Evolutionary conservation across 148 eudicot species (phyloP).

Genomic region (Silene latifolia): DNA sequence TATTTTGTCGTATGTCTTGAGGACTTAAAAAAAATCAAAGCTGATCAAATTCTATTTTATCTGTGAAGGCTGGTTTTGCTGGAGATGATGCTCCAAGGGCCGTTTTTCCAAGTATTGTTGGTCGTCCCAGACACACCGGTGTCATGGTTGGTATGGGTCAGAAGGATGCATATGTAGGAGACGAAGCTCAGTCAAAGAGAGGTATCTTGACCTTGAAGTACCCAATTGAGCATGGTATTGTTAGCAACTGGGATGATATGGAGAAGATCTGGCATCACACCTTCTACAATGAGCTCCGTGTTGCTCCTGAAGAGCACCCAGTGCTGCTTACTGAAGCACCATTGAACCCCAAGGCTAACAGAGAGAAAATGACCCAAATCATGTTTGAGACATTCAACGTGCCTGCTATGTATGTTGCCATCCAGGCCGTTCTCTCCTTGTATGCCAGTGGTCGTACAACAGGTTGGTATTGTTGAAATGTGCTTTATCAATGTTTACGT

Average conservation of each 20-base stretch:
- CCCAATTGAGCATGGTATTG: constrained; percentile 49
- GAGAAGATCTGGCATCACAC: constrained; percentile 56
- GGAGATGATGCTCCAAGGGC: constrained; percentile 37
- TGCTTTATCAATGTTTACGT: too few relatives aligned
- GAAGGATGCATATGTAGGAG: constrained; percentile 37
- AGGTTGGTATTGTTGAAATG: constrained; percentile 20
- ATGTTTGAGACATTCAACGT: constrained; percentile 63
- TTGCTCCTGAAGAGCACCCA: constrained; percentile 47
- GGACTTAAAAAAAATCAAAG: background rate
- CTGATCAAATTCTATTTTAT: background rate
- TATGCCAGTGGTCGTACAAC: constrained; percentile 67
- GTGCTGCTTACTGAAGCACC: constrained; percentile 46
- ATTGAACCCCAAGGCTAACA: constrained; percentile 32
- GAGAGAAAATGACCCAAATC: constrained; percentile 58
- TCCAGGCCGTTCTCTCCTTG: constrained; percentile 56
- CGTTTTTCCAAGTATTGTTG: constrained; percentile 35
- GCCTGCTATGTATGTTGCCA: constrained; percentile 61
- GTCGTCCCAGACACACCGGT: constrained; percentile 40
- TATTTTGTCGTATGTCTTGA: too few relatives aligned
- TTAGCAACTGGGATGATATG: constrained; percentile 37
- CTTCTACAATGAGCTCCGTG: constrained; percentile 49
- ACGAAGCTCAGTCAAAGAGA: constrained; percentile 35
- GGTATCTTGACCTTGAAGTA: constrained; percentile 38
- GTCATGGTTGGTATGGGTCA: constrained; percentile 42
- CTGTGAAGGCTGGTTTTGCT: constrained; percentile 32